Conservation (phyloP, 2,329 filamentous ascomycete genomes). For the Sordariomycetes sp. region DNA sequence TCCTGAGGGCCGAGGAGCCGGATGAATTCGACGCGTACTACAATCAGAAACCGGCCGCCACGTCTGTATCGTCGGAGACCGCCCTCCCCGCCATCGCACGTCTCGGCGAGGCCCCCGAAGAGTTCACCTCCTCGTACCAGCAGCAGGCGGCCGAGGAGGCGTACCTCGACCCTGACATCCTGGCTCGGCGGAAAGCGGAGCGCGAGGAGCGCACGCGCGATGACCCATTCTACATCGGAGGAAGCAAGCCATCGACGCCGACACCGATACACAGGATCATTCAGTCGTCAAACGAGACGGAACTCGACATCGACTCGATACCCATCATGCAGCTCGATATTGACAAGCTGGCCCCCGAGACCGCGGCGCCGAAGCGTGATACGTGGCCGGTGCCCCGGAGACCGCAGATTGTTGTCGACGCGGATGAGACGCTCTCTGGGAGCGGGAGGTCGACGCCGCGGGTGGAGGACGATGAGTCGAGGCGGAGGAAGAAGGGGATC, state of each 20-base stretch:
- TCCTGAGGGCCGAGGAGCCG: slow-evolving; percentile 36
- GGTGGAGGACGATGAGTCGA: slow-evolving; percentile 41
- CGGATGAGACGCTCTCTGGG: slow-evolving; percentile 57
- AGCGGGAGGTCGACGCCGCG: slow-evolving; percentile 33
- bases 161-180: slow-evolving; percentile 59
- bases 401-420: slow-evolving; percentile 53
- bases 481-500: slow-evolving; percentile 39
- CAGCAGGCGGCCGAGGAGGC: slow-evolving; percentile 48
- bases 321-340: slow-evolving; percentile 82
- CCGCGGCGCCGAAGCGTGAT: slow-evolving; percentile 10
- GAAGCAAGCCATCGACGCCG: slow-evolving; percentile 53
- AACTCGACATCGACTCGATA: slow-evolving; percentile 85
- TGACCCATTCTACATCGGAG: slow-evolving; percentile 85
- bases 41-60: slow-evolving; percentile 38
- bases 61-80: slow-evolving; percentile 34
- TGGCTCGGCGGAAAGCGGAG: slow-evolving; percentile 63
- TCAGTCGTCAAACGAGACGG: slow-evolving; percentile 57
- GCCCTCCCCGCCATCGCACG: slow-evolving; percentile 38
- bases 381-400: slow-evolving; percentile 25
- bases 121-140: slow-evolving; percentile 40
- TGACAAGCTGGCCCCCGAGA: slow-evolving; percentile 30
- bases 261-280: slow-evolving; percentile 72
- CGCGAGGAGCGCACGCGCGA: slow-evolving; percentile 73
- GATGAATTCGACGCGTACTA: slow-evolving; percentile 59
- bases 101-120: slow-evolving; percentile 35